Evolutionary conservation across 129 eudicot species (phyloP).

Genomic region (Artemisia argyi): DNA sequence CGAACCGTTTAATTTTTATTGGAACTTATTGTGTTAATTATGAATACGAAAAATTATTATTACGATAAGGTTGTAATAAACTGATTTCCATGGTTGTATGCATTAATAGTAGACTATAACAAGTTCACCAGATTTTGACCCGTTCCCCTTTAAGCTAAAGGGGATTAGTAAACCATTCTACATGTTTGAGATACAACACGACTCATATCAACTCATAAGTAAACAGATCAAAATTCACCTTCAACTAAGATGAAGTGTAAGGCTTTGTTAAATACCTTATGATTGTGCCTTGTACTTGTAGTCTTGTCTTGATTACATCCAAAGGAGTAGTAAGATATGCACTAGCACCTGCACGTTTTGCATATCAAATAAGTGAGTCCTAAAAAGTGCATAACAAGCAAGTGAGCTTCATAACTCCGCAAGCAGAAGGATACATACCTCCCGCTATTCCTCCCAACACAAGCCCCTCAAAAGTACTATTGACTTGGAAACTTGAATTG

Average conservation of each 20-base stretch:
- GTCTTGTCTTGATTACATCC: constrained; percentile 93
- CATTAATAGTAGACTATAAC: too few relatives aligned
- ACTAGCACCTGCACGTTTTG: constrained; percentile 65
- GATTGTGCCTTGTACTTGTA: constrained; percentile 88
- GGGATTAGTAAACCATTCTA: too few relatives aligned
- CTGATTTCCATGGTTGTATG: too few relatives aligned
- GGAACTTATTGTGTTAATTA: too few relatives aligned
- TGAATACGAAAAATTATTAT: too few relatives aligned
- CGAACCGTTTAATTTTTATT: too few relatives aligned
- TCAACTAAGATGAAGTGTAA: too few relatives aligned
- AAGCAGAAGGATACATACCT: constrained; percentile 45
- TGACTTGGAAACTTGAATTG: constrained; percentile 50
- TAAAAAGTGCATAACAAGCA: not conserved
- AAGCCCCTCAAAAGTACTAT: constrained; percentile 82
- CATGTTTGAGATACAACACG: too few relatives aligned
- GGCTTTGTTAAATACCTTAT: constrained; percentile 42
- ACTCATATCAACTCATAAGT: too few relatives aligned
- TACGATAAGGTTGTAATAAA: too few relatives aligned
- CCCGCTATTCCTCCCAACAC: constrained; percentile 97
- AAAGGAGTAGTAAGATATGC: constrained; percentile 96
- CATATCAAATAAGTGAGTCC: constrained; percentile 11
- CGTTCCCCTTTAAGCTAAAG: too few relatives aligned
- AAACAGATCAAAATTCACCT: not conserved
- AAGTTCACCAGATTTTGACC: too few relatives aligned
- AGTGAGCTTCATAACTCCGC: not conserved